phyloP scores from a whole-genome alignment of 1,284 basidiomycete genomes.

The Sphaerobolus stellatus region DNA sequence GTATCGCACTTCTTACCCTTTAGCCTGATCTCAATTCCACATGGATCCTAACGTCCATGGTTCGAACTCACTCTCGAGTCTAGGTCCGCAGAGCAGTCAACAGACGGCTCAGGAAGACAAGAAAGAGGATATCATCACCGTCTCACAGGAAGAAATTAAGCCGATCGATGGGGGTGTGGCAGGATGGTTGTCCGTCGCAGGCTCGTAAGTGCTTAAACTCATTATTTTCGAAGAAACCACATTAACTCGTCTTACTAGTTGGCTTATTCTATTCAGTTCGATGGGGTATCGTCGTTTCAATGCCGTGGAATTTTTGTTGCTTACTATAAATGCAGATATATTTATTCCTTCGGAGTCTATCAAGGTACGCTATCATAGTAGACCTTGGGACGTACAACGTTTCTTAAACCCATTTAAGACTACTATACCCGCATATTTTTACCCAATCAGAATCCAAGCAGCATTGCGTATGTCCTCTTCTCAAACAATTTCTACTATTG shows the following conservation, averaged over 20 bases:
- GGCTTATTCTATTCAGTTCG: neutral
- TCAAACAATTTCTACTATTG: neutral
- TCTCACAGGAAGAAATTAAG: no score
- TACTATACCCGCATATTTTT: neutral
- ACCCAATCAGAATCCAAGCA: neutral
- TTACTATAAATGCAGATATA: neutral
- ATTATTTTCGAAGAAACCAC: no score
- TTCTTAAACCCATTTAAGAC: neutral
- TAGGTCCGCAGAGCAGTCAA: no score
- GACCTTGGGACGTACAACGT: no score
- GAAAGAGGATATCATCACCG: no score
- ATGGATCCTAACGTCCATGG: no score
- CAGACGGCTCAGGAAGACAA: no score
- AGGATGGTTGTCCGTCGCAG: neutral
- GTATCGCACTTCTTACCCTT: no score
- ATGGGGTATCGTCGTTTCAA: neutral
- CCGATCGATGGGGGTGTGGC: neutral
- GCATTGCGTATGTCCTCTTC: neutral
- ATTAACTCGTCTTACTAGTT: neutral
- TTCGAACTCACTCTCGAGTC: no score
- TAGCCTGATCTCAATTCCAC: no score
- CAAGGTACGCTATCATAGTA: neutral
- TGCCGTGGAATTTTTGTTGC: neutral
- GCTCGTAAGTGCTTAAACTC: neutral
- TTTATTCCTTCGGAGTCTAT: conserved; percentile 1